Conservation (phyloP, 139 green algal genomes). For the Pleodorina starrii region DNA sequence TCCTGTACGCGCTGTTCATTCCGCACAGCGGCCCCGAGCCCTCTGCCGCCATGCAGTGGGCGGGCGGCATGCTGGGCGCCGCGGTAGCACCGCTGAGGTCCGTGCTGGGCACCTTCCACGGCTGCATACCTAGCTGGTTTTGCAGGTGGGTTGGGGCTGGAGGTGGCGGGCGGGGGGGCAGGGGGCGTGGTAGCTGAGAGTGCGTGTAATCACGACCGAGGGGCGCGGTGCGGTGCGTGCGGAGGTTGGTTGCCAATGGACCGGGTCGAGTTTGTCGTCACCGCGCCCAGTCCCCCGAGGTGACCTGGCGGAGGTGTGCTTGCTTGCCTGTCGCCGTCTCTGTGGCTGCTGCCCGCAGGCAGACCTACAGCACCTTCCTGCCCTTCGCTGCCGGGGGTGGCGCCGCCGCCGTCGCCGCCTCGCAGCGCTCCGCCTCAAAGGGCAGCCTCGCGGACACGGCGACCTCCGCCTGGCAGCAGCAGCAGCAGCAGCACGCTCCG, state of each 20-base stretch:
- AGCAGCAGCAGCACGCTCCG: background rate
- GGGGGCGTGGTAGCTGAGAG: too few species aligned
- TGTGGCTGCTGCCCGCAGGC: too few species aligned
- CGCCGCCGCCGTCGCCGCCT: background rate
- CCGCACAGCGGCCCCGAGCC: background rate
- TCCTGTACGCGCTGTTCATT: slow-evolving; percentile 54
- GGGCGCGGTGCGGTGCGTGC: too few species aligned
- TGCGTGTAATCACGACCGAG: too few species aligned
- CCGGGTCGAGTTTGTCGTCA: too few species aligned
- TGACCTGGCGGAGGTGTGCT: too few species aligned
- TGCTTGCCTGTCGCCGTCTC: too few species aligned
- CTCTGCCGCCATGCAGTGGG: slow-evolving; percentile 37
- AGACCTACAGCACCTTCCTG: slow-evolving; percentile 32
- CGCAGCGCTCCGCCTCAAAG: background rate
- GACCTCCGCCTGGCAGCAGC: slow-evolving; percentile 2
- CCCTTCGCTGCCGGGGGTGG: slow-evolving; percentile 19
- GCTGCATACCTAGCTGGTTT: slow-evolving; percentile 49
- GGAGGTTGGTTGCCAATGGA: too few species aligned
- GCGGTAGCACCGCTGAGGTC: slow-evolving; percentile 48
- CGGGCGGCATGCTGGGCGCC: slow-evolving; percentile 44
- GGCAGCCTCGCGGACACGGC: slow-evolving; percentile 16
- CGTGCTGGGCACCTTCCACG: slow-evolving; percentile 48
- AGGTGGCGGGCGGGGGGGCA: too few species aligned
- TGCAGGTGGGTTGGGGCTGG: slow-evolving; percentile 39
- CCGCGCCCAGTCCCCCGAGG: too few species aligned